Evolutionary conservation across 1,139 yeast species (phyloP).

Genomic region (Kodamaea sp.): DNA sequence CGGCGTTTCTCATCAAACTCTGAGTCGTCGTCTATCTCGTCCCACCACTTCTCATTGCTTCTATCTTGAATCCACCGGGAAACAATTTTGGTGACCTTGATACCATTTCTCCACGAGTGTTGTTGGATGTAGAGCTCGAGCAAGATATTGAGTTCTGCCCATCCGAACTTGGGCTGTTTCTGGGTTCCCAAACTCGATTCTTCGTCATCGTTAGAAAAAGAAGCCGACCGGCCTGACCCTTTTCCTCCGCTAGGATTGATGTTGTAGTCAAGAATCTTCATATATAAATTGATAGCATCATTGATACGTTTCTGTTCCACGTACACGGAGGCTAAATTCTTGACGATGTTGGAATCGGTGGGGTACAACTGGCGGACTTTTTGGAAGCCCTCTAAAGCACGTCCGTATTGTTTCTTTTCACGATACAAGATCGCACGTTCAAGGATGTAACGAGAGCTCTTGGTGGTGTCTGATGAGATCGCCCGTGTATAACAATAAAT

Average conservation of each 20-base stretch:
- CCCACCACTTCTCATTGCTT: slow-evolving; percentile 79
- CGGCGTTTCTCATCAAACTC: slow-evolving; percentile 75
- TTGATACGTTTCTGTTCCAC: slow-evolving; percentile 72
- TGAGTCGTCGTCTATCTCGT: slow-evolving; percentile 68
- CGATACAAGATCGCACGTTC: slow-evolving; percentile 68
- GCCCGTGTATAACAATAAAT: slow-evolving; percentile 80
- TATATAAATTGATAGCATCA: slow-evolving; percentile 81
- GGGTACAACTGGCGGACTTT: slow-evolving; percentile 64
- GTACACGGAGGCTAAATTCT: slow-evolving; percentile 76
- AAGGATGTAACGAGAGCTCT: slow-evolving; percentile 55
- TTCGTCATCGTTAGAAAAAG: slow-evolving; percentile 15
- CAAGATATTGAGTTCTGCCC: slow-evolving; percentile 86
- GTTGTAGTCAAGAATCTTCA: slow-evolving; percentile 62
- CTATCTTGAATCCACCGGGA: slow-evolving; percentile 85
- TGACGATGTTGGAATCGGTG: slow-evolving; percentile 57
- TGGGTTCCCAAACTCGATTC: slow-evolving; percentile 19
- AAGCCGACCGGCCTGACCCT: slow-evolving; percentile 1
- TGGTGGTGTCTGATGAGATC: slow-evolving; percentile 51
- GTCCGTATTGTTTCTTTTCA: slow-evolving; percentile 60
- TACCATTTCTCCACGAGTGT: slow-evolving; percentile 63
- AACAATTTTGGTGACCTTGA: slow-evolving; percentile 64
- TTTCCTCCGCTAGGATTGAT: slow-evolving; percentile 23
- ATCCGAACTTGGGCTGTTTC: slow-evolving; percentile 58
- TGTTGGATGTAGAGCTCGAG: slow-evolving; percentile 75
- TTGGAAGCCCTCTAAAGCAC: slow-evolving; percentile 77